Conservation (phyloP, 306 rosid species). For the Fragaria ananassa region DNA sequence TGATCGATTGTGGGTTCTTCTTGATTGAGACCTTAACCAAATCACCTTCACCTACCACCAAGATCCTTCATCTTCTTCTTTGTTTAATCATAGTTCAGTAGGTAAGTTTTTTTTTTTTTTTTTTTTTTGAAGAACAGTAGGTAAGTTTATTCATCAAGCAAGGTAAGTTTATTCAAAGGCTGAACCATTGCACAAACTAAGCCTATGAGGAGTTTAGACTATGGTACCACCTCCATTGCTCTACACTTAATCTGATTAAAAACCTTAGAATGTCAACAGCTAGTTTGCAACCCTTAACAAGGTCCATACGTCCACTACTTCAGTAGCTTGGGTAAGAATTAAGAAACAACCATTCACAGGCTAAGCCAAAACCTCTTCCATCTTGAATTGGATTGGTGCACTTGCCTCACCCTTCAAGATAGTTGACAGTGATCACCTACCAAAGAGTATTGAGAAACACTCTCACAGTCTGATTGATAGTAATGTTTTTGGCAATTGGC, state of each 20-base stretch:
- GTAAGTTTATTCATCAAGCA: background rate
- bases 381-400: background rate
- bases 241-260: background rate
- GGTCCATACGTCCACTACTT: background rate
- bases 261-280: background rate
- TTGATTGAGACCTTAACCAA: conserved; percentile 7
- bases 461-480: background rate
- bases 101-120: background rate
- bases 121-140: background rate
- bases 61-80: background rate
- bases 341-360: background rate
- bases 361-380: background rate
- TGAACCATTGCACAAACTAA: background rate
- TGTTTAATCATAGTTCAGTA: background rate
- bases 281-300: background rate
- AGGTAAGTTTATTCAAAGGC: background rate
- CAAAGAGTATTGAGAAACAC: background rate
- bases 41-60: background rate
- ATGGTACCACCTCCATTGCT: background rate
- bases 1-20: background rate
- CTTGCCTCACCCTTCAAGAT: background rate
- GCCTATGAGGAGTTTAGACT: background rate
- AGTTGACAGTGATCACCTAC: background rate
- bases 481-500: background rate
- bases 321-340: too few relatives aligned